These are phyloP conservation scores for Paecilomyces fulvus DNA, from an alignment of 2,329 filamentous ascomycete species.

Conservation along the genomic window DNA sequence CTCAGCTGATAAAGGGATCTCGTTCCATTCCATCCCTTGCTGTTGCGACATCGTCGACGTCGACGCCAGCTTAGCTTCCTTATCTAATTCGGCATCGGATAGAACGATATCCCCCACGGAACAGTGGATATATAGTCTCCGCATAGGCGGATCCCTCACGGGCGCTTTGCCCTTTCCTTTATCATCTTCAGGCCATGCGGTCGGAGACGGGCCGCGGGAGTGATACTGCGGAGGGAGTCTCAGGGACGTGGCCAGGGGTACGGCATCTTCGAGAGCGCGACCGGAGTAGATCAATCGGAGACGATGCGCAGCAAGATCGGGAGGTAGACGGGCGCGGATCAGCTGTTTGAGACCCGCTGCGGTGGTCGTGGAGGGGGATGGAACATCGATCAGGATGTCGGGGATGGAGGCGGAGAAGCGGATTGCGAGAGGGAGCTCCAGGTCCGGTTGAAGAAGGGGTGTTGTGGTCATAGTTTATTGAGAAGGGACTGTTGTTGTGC, in stretches of 20 bases:
- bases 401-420: slow-evolving; percentile 82
- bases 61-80: slow-evolving; percentile 47
- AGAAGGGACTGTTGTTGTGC: not conserved
- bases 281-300: slow-evolving; percentile 87
- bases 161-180: slow-evolving; percentile 60
- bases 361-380: slow-evolving; percentile 59
- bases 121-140: slow-evolving; percentile 82
- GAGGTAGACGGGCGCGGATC: slow-evolving; percentile 63
- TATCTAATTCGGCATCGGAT: slow-evolving; percentile 57
- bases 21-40: not conserved
- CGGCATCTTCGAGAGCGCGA: slow-evolving; percentile 69
- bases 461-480: slow-evolving; percentile 9
- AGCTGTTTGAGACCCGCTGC: slow-evolving; percentile 72
- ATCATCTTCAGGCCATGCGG: slow-evolving; percentile 10
- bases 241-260: slow-evolving; percentile 60
- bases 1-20: not conserved
- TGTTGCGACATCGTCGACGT: no score
- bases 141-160: slow-evolving; percentile 39
- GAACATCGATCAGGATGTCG: slow-evolving; percentile 72
- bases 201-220: slow-evolving; percentile 19
- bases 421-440: slow-evolving; percentile 64
- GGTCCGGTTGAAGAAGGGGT: slow-evolving; percentile 10
- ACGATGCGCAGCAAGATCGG: slow-evolving; percentile 55
- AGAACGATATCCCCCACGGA: slow-evolving; percentile 73
- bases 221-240: slow-evolving; percentile 46